Evolutionary conservation across 345 rosid species (phyloP), one percentile per base, ranked within the genome.

Genomic region (Citrus unshiu): DNA sequence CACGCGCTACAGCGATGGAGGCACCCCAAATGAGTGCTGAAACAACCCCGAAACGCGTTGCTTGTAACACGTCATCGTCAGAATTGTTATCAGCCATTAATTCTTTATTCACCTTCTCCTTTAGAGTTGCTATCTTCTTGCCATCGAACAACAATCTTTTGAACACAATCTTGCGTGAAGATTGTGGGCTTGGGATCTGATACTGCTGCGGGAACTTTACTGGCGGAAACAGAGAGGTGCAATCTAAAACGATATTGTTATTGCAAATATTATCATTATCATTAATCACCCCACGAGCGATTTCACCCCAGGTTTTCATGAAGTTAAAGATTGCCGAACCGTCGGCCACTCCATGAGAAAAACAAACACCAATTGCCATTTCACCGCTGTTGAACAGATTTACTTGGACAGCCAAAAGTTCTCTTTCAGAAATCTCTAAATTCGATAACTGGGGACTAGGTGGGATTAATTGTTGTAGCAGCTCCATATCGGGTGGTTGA

Each of bases 381-480:
- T 63, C 18, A 84, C 87, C 84, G 80, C 16, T 84, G 77, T 35
- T 51, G 30, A 73, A 87, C 78, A 18, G 21, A 57, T 70, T 86
- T 27, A 77, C 70, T 27, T 84, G 85, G 51, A 78, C 21, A 2
- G 34, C 81, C 32, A 86, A 54, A 16, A 54, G 22, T 54, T 54
- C 58, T 46, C 51, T 12, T 46, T 46, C 51, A 12, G 51, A 46
- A 46, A 51, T 16, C 21, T 51, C 57, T 51, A 4, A 1, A 13
- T 51, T 18, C 5, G 21, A 14, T 51, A 51, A 13, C 4, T 51
- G 57, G 18, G 24, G 16, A 59, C n/a, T 27, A 14, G 3, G 8
- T 22, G 87, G 87, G 5, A 84, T 56, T 19, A 86, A 39, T 49
- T 29, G 68, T 37, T 72, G 67, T 13, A 82, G 14, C 3, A 29